Percentiles rank a stretch among this genome's conserved stretches.
Conservation (phyloP, 2,329 filamentous ascomycete genomes). For the Microsporum audouinii region DNA sequence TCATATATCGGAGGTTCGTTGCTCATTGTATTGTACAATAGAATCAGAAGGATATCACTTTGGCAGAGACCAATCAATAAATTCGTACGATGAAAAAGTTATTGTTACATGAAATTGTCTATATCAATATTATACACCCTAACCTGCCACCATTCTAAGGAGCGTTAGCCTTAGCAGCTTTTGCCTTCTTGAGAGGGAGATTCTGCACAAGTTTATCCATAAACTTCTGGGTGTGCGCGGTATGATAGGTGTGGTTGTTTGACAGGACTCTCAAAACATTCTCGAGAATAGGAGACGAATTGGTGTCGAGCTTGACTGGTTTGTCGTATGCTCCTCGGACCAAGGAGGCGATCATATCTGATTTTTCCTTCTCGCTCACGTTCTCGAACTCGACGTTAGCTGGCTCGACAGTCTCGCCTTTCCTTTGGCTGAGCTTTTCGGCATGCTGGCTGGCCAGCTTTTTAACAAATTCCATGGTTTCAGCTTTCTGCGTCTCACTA, state of each 20-base stretch:
- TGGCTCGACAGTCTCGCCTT: constrained; percentile 29
- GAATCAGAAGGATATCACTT: background rate
- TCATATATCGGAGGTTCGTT: background rate
- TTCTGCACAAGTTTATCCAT: constrained; percentile 30
- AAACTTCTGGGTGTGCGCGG: constrained; percentile 27
- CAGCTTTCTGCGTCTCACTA: constrained; percentile 27
- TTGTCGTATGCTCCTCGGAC: constrained; percentile 10
- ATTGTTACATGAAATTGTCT: background rate
- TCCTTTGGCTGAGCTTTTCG: constrained; percentile 26
- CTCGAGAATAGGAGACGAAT: constrained; percentile 19
- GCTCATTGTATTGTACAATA: background rate
- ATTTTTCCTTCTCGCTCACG: constrained; percentile 5
- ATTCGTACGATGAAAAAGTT: background rate
- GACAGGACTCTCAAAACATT: constrained; percentile 27
- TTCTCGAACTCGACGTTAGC: constrained; percentile 14
- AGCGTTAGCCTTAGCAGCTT: background rate
- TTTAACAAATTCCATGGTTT: constrained; percentile 27
- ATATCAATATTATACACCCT: background rate
- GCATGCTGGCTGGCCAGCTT: constrained; percentile 25
- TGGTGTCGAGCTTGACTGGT: constrained; percentile 2
- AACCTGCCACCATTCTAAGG: background rate
- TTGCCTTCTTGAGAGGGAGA: constrained; percentile 16
- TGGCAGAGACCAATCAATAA: background rate
- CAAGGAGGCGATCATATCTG: constrained; percentile 4
- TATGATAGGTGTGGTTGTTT: constrained; percentile 35